These are phyloP conservation scores for Pseudonitzschia multiseries DNA, from an alignment of 108 stramenopile genomes.

Conservation along the genomic window DNA sequence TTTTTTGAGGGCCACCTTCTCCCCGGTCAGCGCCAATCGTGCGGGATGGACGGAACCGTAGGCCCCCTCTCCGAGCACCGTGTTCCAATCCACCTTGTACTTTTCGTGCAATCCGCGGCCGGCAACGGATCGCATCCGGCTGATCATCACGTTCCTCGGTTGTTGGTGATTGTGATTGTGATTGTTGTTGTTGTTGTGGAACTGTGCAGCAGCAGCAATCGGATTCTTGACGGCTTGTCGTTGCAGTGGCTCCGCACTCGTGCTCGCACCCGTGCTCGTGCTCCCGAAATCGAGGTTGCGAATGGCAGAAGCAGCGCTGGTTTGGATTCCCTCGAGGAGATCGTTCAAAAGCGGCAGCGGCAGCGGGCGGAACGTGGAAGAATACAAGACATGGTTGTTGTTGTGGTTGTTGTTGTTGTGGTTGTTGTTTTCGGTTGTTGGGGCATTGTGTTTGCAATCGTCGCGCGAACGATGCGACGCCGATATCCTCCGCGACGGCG, in stretches of 20 bases:
- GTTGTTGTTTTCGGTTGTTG: too few relatives aligned
- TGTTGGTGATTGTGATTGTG: neutral
- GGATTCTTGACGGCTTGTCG: neutral
- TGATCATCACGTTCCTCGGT: conserved; percentile 51
- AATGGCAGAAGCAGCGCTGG: neutral
- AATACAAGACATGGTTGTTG: too few relatives aligned
- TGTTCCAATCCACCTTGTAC: conserved; percentile 79
- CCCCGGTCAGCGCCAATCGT: conserved; percentile 54
- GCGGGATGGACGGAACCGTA: conserved; percentile 81
- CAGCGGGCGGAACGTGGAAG: too few relatives aligned
- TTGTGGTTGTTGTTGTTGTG: too few relatives aligned
- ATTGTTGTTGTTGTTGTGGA: too few relatives aligned
- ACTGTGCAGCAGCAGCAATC: too few relatives aligned
- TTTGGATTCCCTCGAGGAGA: neutral
- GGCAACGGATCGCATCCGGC: conserved; percentile 38
- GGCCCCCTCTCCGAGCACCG: conserved; percentile 78
- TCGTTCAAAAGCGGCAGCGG: neutral
- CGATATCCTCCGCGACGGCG: too few relatives aligned
- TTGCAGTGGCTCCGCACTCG: neutral
- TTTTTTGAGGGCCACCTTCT: conserved; percentile 84
- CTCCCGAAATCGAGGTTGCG: too few relatives aligned
- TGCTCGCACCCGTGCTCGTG: too few relatives aligned
- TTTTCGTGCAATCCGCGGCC: conserved; percentile 50
- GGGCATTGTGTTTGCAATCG: too few relatives aligned
- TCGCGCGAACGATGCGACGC: too few relatives aligned